Evolutionary conservation across 495 filamentous ascomycete genomes (phyloP).

Genomic region (Penicillium waksmanii): DNA sequence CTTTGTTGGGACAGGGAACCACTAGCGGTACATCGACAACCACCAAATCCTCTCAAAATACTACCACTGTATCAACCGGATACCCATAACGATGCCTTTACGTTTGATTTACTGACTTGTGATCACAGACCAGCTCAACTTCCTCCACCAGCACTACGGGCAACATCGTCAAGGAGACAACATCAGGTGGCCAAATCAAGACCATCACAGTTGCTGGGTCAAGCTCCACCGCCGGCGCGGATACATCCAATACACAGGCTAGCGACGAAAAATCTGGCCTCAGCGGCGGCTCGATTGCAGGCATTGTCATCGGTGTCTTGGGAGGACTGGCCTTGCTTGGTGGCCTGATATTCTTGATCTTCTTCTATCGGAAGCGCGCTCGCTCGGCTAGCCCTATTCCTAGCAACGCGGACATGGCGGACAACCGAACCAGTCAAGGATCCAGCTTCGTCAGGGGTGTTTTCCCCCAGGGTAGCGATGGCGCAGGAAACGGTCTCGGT

Average conservation of each 20-base stretch:
- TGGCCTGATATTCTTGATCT: slow-evolving; percentile 45
- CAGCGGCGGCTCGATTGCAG: slow-evolving; percentile 47
- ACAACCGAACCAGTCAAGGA: slow-evolving; percentile 49
- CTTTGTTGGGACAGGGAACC: slow-evolving; percentile 27
- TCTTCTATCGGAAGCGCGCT: slow-evolving; percentile 46
- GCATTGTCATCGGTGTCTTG: slow-evolving; percentile 54
- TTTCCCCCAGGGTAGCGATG: slow-evolving; percentile 46
- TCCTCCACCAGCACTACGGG: slow-evolving; percentile 41
- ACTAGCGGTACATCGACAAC: slow-evolving; percentile 16
- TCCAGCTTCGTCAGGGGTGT: slow-evolving; percentile 48
- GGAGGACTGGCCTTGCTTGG: slow-evolving; percentile 46
- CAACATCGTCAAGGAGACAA: slow-evolving; percentile 46
- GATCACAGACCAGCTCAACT: slow-evolving; percentile 27
- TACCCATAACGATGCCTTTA: background rate
- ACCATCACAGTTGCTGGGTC: slow-evolving; percentile 57
- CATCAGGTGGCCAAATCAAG: slow-evolving; percentile 47
- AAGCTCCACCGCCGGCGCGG: slow-evolving; percentile 29
- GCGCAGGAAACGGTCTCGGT: slow-evolving; percentile 7
- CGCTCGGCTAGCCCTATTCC: slow-evolving; percentile 37
- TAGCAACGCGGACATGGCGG: slow-evolving; percentile 38
- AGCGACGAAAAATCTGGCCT: slow-evolving; percentile 28
- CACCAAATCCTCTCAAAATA: slow-evolving; percentile 9
- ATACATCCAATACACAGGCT: slow-evolving; percentile 4
- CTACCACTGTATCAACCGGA: slow-evolving; percentile 21
- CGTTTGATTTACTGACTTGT: slow-evolving; percentile 21